Base-by-base conservation (phyloP, 2,329 filamentous ascomycete genomes). In the Penicillium sp. region DNA sequence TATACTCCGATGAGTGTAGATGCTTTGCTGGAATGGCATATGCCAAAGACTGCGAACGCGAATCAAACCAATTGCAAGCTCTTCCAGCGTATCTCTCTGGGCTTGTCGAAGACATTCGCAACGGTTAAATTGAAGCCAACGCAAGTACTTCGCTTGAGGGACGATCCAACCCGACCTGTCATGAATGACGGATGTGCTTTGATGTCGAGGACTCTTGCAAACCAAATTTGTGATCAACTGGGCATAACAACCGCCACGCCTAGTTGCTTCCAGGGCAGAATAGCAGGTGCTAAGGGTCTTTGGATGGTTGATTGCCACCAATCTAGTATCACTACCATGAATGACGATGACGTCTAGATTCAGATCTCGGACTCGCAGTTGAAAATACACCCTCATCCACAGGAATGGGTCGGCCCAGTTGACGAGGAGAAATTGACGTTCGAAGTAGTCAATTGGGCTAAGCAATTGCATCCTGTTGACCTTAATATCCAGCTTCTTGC, bases 251-350 rank as follows among this genome's bases (percentile, higher is more conserved):
- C 67, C 2, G 66, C 68, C 6, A 69, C 79, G 0, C 82, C 82
- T 0, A 80, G 79, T 51, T 76, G 72, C 3, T 81, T 83, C 27
- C 84, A 87, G 68, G 83, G 74, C 9, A 75, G 84, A 6, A 82
- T 86, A 53, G 78, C 76, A 18, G 83, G 84, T 1, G 81, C 82
- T 0, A 87, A 87, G 67, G 84, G 84, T 1, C 62, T 86, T 6
- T 86, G 84, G 84, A 80, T 83, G 67, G 73, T 84, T 1, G 80
- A 80, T 52, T 70, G 68, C 4, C 65, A 72, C 60, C 69, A 54
- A 62, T 73, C 66, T 8, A 51, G 54, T 16, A 51, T 58, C 37
- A 21, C 51, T 44, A 13, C 61, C 18, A 40, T 53, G 23, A 41
- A 34, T 6, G 48, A 44, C 13, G 63, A 72, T 23, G 67, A 69